Conservation (phyloP, 164 flowering plant species). For the Dillenia suffruticosa region DNA sequence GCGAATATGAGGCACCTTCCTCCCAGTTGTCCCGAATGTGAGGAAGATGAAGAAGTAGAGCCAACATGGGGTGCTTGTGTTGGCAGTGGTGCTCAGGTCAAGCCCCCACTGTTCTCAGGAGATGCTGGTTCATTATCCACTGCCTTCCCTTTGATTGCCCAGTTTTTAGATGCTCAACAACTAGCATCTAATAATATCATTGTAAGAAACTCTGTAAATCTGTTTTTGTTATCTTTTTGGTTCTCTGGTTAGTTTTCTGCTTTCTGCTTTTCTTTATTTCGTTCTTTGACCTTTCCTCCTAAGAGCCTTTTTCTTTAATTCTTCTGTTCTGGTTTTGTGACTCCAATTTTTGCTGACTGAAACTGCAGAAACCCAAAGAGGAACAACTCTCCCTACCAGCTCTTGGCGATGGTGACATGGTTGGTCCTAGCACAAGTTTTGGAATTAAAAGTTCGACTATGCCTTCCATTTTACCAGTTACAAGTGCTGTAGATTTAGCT, state of each 20-base stretch:
- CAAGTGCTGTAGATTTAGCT: slow-evolving; percentile 21
- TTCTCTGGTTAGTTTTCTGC: not conserved
- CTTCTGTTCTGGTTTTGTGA: not conserved
- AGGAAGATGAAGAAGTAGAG: slow-evolving; percentile 44
- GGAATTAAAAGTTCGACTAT: slow-evolving; percentile 18
- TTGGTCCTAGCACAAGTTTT: slow-evolving; percentile 13
- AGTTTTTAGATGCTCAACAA: slow-evolving; percentile 22
- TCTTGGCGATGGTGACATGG: slow-evolving; percentile 15
- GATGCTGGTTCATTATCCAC: slow-evolving; percentile 43
- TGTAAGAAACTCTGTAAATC: slow-evolving; percentile 14
- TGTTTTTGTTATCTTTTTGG: slow-evolving; percentile 2
- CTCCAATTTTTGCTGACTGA: slow-evolving; percentile 2
- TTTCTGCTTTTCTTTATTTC: not conserved
- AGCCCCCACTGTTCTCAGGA: slow-evolving; percentile 42
- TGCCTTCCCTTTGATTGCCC: slow-evolving; percentile 44
- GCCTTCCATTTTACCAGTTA: slow-evolving; percentile 20
- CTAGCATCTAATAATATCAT: slow-evolving; percentile 24
- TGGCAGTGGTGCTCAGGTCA: slow-evolving; percentile 33
- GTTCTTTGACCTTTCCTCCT: not conserved
- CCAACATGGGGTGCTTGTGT: slow-evolving; percentile 19
- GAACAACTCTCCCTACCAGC: slow-evolving; percentile 22
- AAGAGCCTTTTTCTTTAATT: not conserved
- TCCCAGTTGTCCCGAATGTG: slow-evolving; percentile 35
- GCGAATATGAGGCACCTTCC: slow-evolving; percentile 85
- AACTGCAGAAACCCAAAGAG: slow-evolving; percentile 32